These are phyloP conservation scores for Glycine latifolia DNA, from an alignment of 306 rosid species.

Conservation along the genomic window DNA sequence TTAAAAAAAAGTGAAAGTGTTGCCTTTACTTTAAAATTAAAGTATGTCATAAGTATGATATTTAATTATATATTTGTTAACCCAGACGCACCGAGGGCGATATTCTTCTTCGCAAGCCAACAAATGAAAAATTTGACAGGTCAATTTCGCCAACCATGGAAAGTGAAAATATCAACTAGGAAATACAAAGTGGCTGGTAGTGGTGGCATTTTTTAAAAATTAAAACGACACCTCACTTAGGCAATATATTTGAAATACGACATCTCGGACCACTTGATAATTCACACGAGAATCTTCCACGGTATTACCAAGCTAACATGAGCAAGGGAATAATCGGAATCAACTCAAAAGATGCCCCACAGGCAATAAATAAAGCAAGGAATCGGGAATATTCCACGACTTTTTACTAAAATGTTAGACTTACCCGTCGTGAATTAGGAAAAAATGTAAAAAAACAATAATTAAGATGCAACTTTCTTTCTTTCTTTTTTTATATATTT, in stretches of 20 bases:
- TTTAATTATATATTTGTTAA: not conserved
- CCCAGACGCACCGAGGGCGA: not conserved
- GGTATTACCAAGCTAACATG: not conserved
- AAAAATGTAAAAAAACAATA: not conserved
- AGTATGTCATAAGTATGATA: not conserved
- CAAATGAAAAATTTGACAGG: not conserved
- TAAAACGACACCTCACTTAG: slow-evolving; percentile 27
- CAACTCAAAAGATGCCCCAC: not conserved
- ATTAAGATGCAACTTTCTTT: not conserved
- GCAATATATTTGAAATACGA: not conserved
- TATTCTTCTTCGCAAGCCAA: not conserved
- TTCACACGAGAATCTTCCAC: not conserved
- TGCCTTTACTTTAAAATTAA: not conserved
- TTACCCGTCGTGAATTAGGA: not conserved
- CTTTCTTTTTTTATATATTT: not conserved
- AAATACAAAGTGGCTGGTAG: not conserved
- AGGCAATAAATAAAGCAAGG: not conserved
- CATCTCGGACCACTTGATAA: not conserved
- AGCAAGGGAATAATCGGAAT: slow-evolving; percentile 8
- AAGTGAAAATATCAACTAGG: slow-evolving; percentile 29
- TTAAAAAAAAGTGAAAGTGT: not conserved
- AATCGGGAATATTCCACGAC: not conserved
- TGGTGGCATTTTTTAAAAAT: not conserved
- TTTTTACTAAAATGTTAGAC: not conserved
- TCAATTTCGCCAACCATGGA: slow-evolving; percentile 23